Percentiles rank a stretch among this genome's conserved stretches.
phyloP scores from a whole-genome alignment of 331 rosid genomes.

The Quercus tomentella region DNA sequence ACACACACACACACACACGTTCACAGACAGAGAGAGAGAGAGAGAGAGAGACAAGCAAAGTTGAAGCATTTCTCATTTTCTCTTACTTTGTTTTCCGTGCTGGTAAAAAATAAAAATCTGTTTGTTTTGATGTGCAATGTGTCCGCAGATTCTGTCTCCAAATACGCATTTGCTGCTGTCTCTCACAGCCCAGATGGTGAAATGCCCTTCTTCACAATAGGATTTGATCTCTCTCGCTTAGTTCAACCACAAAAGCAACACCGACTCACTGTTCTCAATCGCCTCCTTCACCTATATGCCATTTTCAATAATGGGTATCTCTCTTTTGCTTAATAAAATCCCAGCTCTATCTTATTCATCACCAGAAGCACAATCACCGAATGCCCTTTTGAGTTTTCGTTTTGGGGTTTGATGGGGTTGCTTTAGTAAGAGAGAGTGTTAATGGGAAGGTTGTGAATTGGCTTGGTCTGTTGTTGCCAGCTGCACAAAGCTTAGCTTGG shows the following conservation, averaged over 20 bases:
- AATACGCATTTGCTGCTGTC: constrained; percentile 16
- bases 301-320: constrained; percentile 46
- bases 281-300: constrained; percentile 19
- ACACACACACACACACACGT: neutral
- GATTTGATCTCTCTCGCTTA: constrained; percentile 49
- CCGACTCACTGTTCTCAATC: constrained; percentile 39
- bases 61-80: constrained; percentile 7
- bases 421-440: constrained; percentile 38
- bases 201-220: constrained; percentile 52
- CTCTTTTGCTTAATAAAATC: constrained; percentile 31
- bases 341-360: constrained; percentile 22
- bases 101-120: constrained; percentile 14
- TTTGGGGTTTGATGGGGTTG: constrained; percentile 69
- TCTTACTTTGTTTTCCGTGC: constrained; percentile 39
- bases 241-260: constrained; percentile 19
- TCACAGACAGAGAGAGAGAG: no score
- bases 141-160: constrained; percentile 57
- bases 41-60: neutral
- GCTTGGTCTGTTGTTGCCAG: constrained; percentile 51
- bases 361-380: constrained; percentile 28
- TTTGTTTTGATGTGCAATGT: constrained; percentile 78
- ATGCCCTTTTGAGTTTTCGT: constrained; percentile 44
- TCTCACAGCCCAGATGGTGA: constrained; percentile 55
- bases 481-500: constrained; percentile 71
- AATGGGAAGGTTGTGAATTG: constrained; percentile 39